Conservation (phyloP, 371 early-diverging fungal genomes). For the Lichtheimia corymbifera region DNA sequence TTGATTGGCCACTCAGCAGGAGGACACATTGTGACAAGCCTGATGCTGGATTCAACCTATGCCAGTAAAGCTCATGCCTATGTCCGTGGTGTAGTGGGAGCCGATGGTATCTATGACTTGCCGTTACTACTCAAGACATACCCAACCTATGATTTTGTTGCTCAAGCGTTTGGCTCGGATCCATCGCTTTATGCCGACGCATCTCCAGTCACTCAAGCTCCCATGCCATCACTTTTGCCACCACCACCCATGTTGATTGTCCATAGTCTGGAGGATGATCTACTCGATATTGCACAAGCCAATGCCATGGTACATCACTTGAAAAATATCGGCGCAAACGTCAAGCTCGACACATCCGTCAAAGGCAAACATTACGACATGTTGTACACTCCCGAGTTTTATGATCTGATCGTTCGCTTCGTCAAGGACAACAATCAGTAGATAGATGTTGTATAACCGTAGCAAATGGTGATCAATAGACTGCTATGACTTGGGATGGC, state of each 20-base stretch:
- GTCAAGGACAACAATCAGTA: slow-evolving; percentile 17
- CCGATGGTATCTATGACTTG: slow-evolving; percentile 84
- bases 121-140: slow-evolving; percentile 59
- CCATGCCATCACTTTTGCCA: not conserved
- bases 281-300: slow-evolving; percentile 64
- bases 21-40: slow-evolving; percentile 67
- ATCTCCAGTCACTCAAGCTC: slow-evolving; percentile 42
- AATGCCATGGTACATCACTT: slow-evolving; percentile 54
- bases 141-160: slow-evolving; percentile 75
- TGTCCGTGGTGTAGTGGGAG: slow-evolving; percentile 56
- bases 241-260: slow-evolving; percentile 59
- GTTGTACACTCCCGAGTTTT: slow-evolving; percentile 51
- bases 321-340: slow-evolving; percentile 19
- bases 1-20: slow-evolving; percentile 87
- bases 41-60: slow-evolving; percentile 55
- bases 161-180: slow-evolving; percentile 63
- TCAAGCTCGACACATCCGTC: slow-evolving; percentile 45
- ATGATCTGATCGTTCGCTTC: slow-evolving; percentile 34
- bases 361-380: slow-evolving; percentile 63
- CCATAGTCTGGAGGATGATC: slow-evolving; percentile 68
- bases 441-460: no score
- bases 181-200: slow-evolving; percentile 28
- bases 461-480: no score
- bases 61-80: not conserved
- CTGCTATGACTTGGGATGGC: no score